A percentile compares a stretch with the other conserved stretches of the same genome.
phyloP scores from a whole-genome alignment of 768 basidiomycete genomes.

The Lactifluus piperatus region DNA sequence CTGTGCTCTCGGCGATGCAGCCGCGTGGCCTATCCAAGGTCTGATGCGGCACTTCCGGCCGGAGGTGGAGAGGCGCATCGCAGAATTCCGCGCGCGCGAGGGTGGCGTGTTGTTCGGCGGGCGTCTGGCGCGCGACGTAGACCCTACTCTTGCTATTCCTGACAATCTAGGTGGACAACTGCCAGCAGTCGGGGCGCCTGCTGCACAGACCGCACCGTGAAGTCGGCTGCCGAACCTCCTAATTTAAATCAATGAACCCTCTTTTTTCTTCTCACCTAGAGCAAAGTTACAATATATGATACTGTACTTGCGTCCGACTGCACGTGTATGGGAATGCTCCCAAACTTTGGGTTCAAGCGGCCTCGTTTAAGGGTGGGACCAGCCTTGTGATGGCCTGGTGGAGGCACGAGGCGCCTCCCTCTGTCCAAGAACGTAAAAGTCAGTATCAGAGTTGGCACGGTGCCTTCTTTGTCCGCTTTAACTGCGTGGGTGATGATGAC shows the following conservation, averaged over 20 bases:
- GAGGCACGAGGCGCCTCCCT: neutral
- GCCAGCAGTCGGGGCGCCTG: conserved; percentile 30
- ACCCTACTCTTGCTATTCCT: conserved; percentile 60
- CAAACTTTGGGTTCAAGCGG: neutral
- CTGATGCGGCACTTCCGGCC: conserved; percentile 97
- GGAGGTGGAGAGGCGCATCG: conserved; percentile 84
- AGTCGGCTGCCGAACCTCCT: neutral
- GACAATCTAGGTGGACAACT: conserved; percentile 60
- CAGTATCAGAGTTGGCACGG: neutral
- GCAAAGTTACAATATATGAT: neutral
- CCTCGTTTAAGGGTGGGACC: neutral
- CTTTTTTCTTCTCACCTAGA: neutral
- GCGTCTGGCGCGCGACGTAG: conserved; percentile 53
- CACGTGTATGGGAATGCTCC: neutral
- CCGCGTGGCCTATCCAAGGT: conserved; percentile 98
- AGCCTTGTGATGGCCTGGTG: neutral
- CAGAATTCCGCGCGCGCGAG: conserved; percentile 51
- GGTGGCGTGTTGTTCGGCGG: conserved; percentile 90
- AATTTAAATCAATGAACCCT: neutral
- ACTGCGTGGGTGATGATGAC: neutral
- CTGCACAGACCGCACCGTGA: neutral
- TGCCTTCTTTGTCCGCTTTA: neutral
- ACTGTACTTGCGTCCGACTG: neutral
- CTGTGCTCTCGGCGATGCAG: conserved; percentile 93
- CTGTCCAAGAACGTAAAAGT: neutral